These are phyloP conservation scores for Tolypocladium tropicale DNA, from an alignment of 2,329 filamentous ascomycete species.

Conservation along the genomic window DNA sequence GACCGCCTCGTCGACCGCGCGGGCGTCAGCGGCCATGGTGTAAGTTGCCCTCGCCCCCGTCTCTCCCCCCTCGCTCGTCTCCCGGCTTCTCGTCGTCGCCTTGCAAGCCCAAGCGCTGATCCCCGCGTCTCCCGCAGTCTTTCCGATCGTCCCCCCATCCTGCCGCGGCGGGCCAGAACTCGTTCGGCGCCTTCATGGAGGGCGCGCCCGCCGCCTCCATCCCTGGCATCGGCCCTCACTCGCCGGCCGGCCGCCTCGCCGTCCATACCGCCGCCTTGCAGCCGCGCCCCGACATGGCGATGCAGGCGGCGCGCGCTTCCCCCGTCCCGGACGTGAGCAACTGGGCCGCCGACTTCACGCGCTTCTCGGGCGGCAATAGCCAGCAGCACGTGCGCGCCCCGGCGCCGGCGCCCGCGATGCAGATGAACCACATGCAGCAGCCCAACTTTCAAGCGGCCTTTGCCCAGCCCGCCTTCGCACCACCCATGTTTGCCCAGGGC, in stretches of 20 bases:
- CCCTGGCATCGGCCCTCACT: constrained; percentile 16
- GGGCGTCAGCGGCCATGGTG: constrained; percentile 16
- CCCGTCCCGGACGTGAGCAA: constrained; percentile 14
- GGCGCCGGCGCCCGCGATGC: constrained; percentile 12
- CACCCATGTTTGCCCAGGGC: constrained; percentile 17
- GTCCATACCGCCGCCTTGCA: constrained; percentile 21
- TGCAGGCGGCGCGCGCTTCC: constrained; percentile 13
- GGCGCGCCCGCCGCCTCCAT: constrained; percentile 12
- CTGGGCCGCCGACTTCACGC: constrained; percentile 28
- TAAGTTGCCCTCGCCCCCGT: constrained; percentile 11
- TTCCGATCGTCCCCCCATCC: constrained; percentile 22
- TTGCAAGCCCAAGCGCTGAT: too few species aligned
- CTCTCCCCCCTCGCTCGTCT: neutral
- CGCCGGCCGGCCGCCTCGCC: constrained; percentile 23
- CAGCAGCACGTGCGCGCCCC: constrained; percentile 12
- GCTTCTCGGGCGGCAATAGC: constrained; percentile 11
- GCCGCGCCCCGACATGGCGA: constrained; percentile 8
- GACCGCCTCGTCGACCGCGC: constrained; percentile 24
- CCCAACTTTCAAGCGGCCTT: constrained; percentile 21
- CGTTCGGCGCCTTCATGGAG: constrained; percentile 25
- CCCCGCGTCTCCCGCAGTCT: constrained; percentile 11
- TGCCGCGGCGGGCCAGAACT: constrained; percentile 16
- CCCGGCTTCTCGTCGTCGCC: too few species aligned
- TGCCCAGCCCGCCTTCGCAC: constrained; percentile 11
- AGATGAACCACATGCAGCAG: constrained; percentile 10